phyloP scores from a whole-genome alignment of 176 grass and related monocot genomes.

The Musa beccarii region DNA sequence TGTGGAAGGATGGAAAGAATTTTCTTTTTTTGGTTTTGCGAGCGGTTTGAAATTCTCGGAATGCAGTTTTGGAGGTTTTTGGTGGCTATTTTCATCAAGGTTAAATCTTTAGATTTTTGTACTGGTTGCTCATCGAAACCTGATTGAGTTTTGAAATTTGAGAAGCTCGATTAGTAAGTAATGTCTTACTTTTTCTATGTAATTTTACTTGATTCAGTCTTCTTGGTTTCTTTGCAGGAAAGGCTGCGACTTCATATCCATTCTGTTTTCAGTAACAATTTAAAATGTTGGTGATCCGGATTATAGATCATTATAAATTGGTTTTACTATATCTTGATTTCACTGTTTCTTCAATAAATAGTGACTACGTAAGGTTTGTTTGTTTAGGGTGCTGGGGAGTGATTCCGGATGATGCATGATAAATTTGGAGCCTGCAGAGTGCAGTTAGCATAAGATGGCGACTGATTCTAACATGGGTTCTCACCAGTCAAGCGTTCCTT shows the following conservation, averaged over 20 bases:
- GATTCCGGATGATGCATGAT: background rate
- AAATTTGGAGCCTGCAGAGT: background rate
- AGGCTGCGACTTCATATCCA: background rate
- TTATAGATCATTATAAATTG: background rate
- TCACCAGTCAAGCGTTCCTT: background rate
- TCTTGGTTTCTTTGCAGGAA: background rate
- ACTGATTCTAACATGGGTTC: slow-evolving; percentile 3
- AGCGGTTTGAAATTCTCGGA: background rate
- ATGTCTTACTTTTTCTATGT: background rate
- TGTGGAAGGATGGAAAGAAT: background rate
- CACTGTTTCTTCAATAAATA: background rate
- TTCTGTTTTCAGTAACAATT: background rate
- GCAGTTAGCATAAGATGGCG: background rate
- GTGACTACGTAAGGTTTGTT: background rate
- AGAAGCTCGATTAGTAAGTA: background rate
- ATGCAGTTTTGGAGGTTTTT: background rate
- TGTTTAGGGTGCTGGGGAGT: background rate
- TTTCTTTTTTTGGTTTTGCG: background rate
- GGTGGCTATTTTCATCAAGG: background rate
- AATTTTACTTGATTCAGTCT: background rate
- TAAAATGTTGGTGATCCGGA: background rate
- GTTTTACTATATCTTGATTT: background rate
- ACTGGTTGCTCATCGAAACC: background rate
- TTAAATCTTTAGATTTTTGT: background rate
- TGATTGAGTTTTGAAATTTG: too few species aligned